phyloP scores from a whole-genome alignment of 164 flowering plant genomes.

The Aristolochia fimbriata region DNA sequence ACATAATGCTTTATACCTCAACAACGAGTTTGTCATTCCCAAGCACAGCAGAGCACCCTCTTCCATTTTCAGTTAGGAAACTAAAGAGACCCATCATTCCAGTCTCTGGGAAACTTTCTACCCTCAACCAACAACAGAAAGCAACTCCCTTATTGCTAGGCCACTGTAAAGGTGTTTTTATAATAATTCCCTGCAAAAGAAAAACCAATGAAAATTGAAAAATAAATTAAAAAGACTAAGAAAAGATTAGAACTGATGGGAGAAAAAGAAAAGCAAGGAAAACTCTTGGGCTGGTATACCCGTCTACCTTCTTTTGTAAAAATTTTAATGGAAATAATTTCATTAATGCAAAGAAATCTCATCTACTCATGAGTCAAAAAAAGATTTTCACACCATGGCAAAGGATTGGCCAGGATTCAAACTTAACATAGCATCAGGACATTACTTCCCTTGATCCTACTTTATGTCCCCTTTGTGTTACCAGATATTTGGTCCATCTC shows the following conservation, averaged over 20 bases:
- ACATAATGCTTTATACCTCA: conserved; percentile 41
- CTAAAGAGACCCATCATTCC: conserved; percentile 84
- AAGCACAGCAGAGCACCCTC: conserved; percentile 75
- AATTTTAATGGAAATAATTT: no score
- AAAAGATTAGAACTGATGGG: background rate
- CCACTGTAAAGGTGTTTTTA: conserved; percentile 87
- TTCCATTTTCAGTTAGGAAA: conserved; percentile 82
- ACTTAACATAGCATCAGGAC: no score
- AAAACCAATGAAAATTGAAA: conserved; percentile 4
- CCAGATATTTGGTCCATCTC: no score
- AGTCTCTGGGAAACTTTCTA: conserved; percentile 65
- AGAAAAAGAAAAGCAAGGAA: background rate
- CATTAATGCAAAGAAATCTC: no score
- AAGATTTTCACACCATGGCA: no score
- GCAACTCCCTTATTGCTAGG: conserved; percentile 90
- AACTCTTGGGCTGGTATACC: no score
- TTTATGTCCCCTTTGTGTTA: no score
- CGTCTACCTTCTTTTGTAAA: no score
- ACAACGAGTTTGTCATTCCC: conserved; percentile 57
- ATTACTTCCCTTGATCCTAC: no score
- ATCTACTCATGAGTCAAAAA: no score
- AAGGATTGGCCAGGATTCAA: no score
- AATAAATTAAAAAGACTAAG: background rate
- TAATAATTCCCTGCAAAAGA: conserved; percentile 59
- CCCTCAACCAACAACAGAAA: conserved; percentile 94